These are phyloP conservation scores for Parasitella parasitica DNA, from an alignment of 371 early-diverging fungal genomes.

Conservation along the genomic window DNA sequence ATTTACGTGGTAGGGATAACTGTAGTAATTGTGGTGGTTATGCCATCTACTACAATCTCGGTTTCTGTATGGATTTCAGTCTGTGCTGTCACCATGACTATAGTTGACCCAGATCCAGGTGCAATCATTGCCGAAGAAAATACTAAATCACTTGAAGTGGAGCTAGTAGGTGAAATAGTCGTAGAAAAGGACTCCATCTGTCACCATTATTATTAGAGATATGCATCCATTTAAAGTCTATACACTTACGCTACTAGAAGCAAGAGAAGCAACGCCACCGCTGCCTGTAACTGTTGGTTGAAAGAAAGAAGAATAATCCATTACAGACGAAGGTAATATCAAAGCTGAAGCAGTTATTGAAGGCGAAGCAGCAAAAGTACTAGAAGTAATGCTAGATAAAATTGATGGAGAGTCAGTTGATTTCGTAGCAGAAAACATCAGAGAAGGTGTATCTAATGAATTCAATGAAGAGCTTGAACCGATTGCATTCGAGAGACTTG, in stretches of 20 bases:
- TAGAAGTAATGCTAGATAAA: background rate
- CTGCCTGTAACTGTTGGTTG: too few relatives aligned
- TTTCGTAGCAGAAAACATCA: background rate
- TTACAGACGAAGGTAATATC: background rate
- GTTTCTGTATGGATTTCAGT: slow-evolving; percentile 21
- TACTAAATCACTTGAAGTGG: background rate
- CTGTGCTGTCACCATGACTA: slow-evolving; percentile 10
- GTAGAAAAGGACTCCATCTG: background rate
- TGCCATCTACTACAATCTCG: slow-evolving; percentile 18
- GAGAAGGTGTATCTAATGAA: background rate
- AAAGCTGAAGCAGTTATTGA: background rate
- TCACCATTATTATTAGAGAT: background rate
- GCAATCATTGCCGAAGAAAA: background rate
- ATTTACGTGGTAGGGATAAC: slow-evolving; percentile 27
- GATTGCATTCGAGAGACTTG: background rate
- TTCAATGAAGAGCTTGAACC: background rate
- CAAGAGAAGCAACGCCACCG: background rate
- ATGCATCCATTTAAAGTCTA: background rate
- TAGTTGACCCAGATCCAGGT: background rate
- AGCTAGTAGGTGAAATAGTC: background rate
- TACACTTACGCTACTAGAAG: background rate
- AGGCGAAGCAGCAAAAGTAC: background rate
- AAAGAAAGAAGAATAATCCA: background rate
- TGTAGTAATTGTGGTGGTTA: slow-evolving; percentile 20
- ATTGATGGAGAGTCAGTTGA: background rate